These are phyloP conservation scores for Kalmusia sp. DNA, from an alignment of 2,329 filamentous ascomycete genomes.

Conservation along the genomic window DNA sequence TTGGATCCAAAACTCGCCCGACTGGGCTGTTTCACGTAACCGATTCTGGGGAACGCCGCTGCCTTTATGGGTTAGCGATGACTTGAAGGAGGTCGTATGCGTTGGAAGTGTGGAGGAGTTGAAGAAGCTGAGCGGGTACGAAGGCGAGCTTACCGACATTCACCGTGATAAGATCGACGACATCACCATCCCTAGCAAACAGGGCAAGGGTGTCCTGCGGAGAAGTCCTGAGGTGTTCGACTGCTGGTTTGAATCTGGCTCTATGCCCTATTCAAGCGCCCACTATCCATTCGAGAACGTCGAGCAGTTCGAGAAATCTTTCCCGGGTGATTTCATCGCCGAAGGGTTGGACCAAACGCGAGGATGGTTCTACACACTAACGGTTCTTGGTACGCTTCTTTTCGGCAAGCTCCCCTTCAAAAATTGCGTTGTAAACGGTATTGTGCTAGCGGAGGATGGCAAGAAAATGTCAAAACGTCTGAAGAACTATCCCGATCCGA, in stretches of 20 bases:
- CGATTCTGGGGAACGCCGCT: conserved; percentile 96
- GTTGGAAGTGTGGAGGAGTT: conserved; percentile 85
- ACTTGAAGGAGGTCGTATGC: conserved; percentile 85
- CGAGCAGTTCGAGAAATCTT: conserved; percentile 78
- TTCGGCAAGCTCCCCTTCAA: conserved; percentile 87
- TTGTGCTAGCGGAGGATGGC: conserved; percentile 90
- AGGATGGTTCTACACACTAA: conserved; percentile 95
- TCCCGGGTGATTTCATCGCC: conserved; percentile 93
- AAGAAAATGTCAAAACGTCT: conserved; percentile 99
- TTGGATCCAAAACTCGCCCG: conserved; percentile 89
- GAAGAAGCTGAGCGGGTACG: conserved; percentile 83
- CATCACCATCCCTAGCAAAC: conserved; percentile 90
- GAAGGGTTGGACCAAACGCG: conserved; percentile 93
- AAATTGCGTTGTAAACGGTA: conserved; percentile 96
- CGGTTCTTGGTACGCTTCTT: conserved; percentile 86
- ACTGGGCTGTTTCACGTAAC: conserved; percentile 95
- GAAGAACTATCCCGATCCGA: conserved; percentile 94
- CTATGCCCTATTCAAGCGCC: conserved; percentile 90
- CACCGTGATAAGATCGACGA: conserved; percentile 93
- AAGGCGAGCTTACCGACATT: conserved; percentile 82
- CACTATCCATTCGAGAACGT: conserved; percentile 94
- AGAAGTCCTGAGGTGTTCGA: conserved; percentile 91
- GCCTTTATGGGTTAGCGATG: conserved; percentile 90
- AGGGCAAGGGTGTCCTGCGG: conserved; percentile 82
- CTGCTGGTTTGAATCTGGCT: conserved; percentile 96